phyloP scores from a whole-genome alignment of 2,329 filamentous ascomycete genomes.

The Trichoderma atrobrunneum region DNA sequence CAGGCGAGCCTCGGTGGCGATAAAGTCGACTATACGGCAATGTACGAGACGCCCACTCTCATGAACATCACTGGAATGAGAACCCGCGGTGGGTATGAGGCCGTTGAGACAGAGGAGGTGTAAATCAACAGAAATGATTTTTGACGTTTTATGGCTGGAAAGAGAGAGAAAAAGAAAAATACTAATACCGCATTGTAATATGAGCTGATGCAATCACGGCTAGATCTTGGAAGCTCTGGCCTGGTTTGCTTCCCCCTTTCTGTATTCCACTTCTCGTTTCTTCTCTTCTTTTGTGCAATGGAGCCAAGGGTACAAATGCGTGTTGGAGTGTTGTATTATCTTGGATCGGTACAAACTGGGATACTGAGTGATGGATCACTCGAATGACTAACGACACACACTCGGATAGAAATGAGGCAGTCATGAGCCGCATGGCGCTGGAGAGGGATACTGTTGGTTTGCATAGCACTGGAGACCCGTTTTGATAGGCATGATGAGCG shows the following conservation, averaged over 20 bases:
- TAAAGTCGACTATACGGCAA: constrained; percentile 77
- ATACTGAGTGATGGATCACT: neutral
- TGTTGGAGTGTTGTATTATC: constrained; percentile 7
- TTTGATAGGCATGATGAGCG: neutral
- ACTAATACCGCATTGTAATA: constrained; percentile 7
- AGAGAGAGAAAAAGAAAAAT: neutral
- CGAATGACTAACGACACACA: constrained; percentile 8
- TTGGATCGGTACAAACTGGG: constrained; percentile 8
- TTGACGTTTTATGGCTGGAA: neutral
- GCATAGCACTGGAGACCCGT: neutral
- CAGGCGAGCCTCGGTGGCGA: constrained; percentile 74
- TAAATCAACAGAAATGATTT: constrained; percentile 43
- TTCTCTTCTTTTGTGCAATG: neutral
- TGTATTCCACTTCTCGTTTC: neutral
- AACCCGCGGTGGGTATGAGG: constrained; percentile 59
- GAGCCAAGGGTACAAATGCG: neutral
- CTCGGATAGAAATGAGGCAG: constrained; percentile 4
- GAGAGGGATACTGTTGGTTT: constrained; percentile 4
- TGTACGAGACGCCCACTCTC: constrained; percentile 80
- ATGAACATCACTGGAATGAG: constrained; percentile 57
- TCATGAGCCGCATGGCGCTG: constrained; percentile 1
- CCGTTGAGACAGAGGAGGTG: constrained; percentile 55
- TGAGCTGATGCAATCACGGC: neutral
- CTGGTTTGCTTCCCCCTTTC: neutral
- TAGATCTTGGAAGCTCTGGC: neutral